A percentile compares a stretch with the other conserved stretches of the same genome.
These are phyloP conservation scores for Trichosporon coremiiforme DNA, from an alignment of 1,284 basidiomycete genomes.

Conservation along the genomic window DNA sequence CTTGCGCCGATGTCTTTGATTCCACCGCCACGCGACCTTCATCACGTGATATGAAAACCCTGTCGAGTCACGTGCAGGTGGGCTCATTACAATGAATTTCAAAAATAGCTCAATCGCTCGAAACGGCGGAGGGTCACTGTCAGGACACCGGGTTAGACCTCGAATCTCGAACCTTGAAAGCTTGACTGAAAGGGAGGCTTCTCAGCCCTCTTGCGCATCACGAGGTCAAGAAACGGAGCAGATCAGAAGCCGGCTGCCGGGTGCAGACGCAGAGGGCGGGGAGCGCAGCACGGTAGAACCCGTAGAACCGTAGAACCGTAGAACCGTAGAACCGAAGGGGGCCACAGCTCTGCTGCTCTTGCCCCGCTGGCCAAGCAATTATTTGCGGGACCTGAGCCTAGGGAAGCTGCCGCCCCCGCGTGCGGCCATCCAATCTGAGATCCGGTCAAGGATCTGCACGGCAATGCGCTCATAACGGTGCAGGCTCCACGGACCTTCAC, in stretches of 20 bases:
- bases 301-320: too few relatives aligned
- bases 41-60: background rate
- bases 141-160: background rate
- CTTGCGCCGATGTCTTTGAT: background rate
- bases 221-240: background rate
- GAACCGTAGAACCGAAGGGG: background rate
- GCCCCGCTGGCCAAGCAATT: background rate
- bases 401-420: too few relatives aligned
- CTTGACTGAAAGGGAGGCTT: background rate
- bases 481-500: slow-evolving; percentile 1
- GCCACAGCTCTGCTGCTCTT: background rate
- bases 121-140: background rate
- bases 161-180: slow-evolving; percentile 8
- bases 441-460: background rate
- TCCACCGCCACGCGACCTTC: background rate
- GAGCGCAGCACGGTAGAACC: too few relatives aligned
- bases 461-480: background rate
- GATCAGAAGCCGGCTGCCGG: background rate
- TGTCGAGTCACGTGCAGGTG: background rate
- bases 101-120: background rate
- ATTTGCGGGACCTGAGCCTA: background rate
- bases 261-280: too few relatives aligned
- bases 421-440: background rate
- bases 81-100: background rate
- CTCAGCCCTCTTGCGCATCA: background rate